Conservation (phyloP, 148 eudicot genomes). For the Rhododendron mucronatum region DNA sequence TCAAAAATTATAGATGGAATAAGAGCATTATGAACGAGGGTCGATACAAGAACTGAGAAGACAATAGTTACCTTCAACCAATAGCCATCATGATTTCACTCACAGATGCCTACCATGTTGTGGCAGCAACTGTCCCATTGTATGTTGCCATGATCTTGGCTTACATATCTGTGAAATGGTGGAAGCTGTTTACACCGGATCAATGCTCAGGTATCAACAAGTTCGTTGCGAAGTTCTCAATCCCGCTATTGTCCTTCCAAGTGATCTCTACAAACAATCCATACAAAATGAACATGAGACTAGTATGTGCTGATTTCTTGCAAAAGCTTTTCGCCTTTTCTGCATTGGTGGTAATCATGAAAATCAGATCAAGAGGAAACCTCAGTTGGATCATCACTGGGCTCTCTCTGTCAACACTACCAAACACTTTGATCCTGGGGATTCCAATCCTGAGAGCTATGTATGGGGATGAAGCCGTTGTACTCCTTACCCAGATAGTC, state of each 20-base stretch:
- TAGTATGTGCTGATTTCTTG: slow-evolving; percentile 36
- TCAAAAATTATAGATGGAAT: slow-evolving; percentile 6
- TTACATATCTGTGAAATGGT: slow-evolving; percentile 37
- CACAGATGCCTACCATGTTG: slow-evolving; percentile 27
- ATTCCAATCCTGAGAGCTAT: slow-evolving; percentile 46
- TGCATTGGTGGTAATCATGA: slow-evolving; percentile 19
- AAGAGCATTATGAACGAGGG: slow-evolving; percentile 10
- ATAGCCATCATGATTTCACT: slow-evolving; percentile 32
- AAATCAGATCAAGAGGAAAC: slow-evolving; percentile 28
- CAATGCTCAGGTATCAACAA: slow-evolving; percentile 58
- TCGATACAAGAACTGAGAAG: slow-evolving; percentile 5
- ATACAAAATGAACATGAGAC: slow-evolving; percentile 40
- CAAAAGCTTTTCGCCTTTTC: slow-evolving; percentile 40
- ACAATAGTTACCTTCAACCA: slow-evolving; percentile 4
- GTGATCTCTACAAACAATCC: slow-evolving; percentile 43
- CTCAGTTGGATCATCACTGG: slow-evolving; percentile 48
- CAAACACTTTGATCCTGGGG: slow-evolving; percentile 50
- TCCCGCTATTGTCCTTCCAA: slow-evolving; percentile 49
- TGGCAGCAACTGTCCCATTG: slow-evolving; percentile 39
- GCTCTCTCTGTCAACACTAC: slow-evolving; percentile 43
- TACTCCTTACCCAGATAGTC: slow-evolving; percentile 39
- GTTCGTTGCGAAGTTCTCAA: slow-evolving; percentile 48
- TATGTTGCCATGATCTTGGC: slow-evolving; percentile 49
- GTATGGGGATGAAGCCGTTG: slow-evolving; percentile 38
- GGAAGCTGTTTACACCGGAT: slow-evolving; percentile 41